Percentiles rank a stretch among this genome's conserved stretches.
phyloP scores from a whole-genome alignment of 1,139 yeast species.

The Suhomyces anneliseae region DNA sequence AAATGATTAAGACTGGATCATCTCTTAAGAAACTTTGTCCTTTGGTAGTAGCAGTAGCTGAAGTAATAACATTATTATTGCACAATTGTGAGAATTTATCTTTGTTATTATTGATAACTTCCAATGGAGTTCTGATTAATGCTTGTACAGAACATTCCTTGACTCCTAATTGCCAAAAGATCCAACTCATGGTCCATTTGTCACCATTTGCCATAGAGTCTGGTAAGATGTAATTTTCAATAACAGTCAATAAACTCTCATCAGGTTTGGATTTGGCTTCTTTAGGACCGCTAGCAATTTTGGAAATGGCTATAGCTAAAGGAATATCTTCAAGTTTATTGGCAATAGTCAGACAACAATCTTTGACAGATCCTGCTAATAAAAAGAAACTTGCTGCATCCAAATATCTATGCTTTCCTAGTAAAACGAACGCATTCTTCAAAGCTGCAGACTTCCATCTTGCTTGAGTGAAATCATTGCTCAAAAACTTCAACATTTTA shows the following conservation, averaged over 20 bases:
- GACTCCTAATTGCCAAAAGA: slow-evolving; percentile 64
- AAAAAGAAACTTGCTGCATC: slow-evolving; percentile 92
- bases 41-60: slow-evolving; percentile 17
- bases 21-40: slow-evolving; percentile 52
- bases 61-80: slow-evolving; percentile 18
- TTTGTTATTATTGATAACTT: slow-evolving; percentile 31
- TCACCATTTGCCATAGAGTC: slow-evolving; percentile 63
- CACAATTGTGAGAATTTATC: slow-evolving; percentile 25
- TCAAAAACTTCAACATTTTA: slow-evolving; percentile 74
- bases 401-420: slow-evolving; percentile 81
- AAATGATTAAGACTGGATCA: slow-evolving; percentile 75
- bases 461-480: slow-evolving; percentile 68
- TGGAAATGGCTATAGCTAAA: slow-evolving; percentile 77
- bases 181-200: slow-evolving; percentile 83
- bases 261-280: slow-evolving; percentile 41
- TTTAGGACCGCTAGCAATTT: slow-evolving; percentile 36
- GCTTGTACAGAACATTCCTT: slow-evolving; percentile 63
- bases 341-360: slow-evolving; percentile 72
- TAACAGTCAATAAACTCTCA: slow-evolving; percentile 45
- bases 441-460: slow-evolving; percentile 88
- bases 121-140: slow-evolving; percentile 56
- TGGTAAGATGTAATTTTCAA: slow-evolving; percentile 57
- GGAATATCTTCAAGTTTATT: slow-evolving; percentile 65
- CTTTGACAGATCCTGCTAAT: slow-evolving; percentile 73
- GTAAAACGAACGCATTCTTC: slow-evolving; percentile 87